A percentile compares a stretch with the other conserved stretches of the same genome.
phyloP scores from a whole-genome alignment of 1,284 basidiomycete genomes.

The Xerocomus minutiporus region DNA sequence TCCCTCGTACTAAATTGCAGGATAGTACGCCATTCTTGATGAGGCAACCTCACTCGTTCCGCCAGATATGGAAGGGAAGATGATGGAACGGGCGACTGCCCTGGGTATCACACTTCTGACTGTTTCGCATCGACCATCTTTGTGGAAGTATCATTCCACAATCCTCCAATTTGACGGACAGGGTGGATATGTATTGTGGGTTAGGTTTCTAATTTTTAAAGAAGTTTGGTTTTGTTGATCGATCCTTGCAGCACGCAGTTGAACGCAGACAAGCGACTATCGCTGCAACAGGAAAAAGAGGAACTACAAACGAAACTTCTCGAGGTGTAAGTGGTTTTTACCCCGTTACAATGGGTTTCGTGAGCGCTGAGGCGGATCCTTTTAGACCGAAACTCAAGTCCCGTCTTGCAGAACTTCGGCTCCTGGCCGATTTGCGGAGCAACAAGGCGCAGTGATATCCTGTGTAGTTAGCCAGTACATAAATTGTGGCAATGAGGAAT shows the following conservation, averaged over 20 bases:
- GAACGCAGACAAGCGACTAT: conserved; percentile 87
- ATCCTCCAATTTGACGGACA: conserved; percentile 88
- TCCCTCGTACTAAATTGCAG: background rate
- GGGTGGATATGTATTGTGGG: conserved; percentile 82
- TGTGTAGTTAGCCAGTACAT: background rate
- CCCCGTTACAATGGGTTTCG: background rate
- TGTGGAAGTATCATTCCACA: conserved; percentile 94
- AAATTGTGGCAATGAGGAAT: background rate
- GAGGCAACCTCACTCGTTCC: conserved; percentile 96
- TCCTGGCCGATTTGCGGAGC: conserved; percentile 18
- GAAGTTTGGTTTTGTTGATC: background rate
- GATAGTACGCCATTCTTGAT: conserved; percentile 90
- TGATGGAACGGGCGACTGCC: conserved; percentile 92
- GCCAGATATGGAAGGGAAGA: conserved; percentile 86
- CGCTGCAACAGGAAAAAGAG: conserved; percentile 93
- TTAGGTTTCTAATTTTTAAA: conserved; percentile 16
- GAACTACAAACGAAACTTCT: conserved; percentile 72
- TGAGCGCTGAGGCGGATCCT: conserved; percentile 5
- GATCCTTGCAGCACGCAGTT: conserved; percentile 65
- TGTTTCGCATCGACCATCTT: conserved; percentile 85
- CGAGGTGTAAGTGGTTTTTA: conserved; percentile 58
- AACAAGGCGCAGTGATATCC: background rate
- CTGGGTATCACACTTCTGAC: conserved; percentile 88
- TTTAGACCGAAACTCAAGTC: conserved; percentile 76
- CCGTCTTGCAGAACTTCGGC: conserved; percentile 64